Evolutionary conservation across 73 alveolate species (phyloP).

Genomic region (Tetrahymena thermophila): DNA sequence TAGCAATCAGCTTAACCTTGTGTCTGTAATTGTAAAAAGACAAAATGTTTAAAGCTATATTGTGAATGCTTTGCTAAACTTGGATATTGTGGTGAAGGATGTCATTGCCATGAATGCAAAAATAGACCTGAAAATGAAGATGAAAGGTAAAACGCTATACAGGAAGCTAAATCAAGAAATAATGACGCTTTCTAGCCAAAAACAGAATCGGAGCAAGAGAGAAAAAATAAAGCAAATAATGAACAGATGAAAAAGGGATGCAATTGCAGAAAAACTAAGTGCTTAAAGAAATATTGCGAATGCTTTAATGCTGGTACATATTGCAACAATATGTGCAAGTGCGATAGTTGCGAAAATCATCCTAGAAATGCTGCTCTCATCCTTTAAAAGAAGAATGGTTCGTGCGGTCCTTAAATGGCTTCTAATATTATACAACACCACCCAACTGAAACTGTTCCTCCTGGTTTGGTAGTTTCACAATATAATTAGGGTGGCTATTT

Average conservation of each 20-base stretch:
- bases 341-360: neutral
- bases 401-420: neutral
- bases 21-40: slow-evolving; percentile 74
- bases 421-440: neutral
- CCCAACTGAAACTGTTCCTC: neutral
- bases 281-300: slow-evolving; percentile 91
- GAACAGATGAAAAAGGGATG: slow-evolving; percentile 44
- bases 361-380: neutral
- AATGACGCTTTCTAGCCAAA: neutral
- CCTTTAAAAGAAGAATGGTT: neutral
- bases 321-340: slow-evolving; percentile 37
- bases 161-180: neutral
- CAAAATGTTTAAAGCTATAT: slow-evolving; percentile 85
- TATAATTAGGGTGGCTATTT: neutral
- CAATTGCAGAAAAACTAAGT: slow-evolving; percentile 81
- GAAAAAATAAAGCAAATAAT: neutral
- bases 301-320: slow-evolving; percentile 84
- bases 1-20: neutral
- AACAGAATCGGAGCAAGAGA: neutral
- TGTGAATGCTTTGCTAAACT: slow-evolving; percentile 94
- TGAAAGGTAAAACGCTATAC: neutral
- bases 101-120: slow-evolving; percentile 65
- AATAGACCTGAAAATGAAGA: slow-evolving; percentile 58
- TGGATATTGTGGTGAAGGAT: slow-evolving; percentile 57
- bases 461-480: neutral